These are phyloP conservation scores for Irpex sp. DNA, from an alignment of 1,284 basidiomycete genomes.

Conservation along the genomic window DNA sequence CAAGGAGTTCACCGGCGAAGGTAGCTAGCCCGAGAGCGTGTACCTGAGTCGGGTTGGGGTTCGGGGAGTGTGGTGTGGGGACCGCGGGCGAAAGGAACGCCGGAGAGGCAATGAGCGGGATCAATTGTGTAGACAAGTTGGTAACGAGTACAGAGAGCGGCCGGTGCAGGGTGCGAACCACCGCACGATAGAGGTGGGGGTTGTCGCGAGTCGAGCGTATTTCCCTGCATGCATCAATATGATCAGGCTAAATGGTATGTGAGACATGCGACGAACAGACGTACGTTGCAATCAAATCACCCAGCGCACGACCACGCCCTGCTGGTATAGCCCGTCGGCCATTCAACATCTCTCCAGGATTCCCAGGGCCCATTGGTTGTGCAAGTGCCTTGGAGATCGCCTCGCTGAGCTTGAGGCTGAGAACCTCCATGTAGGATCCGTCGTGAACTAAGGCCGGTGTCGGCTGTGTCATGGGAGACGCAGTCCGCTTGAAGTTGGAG, in stretches of 20 bases:
- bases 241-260: constrained; percentile 14
- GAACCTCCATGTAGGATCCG: constrained; percentile 72
- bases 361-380: constrained; percentile 53
- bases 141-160: constrained; percentile 71
- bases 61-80: constrained; percentile 46
- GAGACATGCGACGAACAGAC: constrained; percentile 25
- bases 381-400: constrained; percentile 73
- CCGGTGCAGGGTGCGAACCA: constrained; percentile 68
- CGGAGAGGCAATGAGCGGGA: constrained; percentile 62
- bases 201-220: constrained; percentile 60
- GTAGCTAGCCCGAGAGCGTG: constrained; percentile 65
- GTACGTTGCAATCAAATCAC: constrained; percentile 65
- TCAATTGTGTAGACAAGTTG: constrained; percentile 63
- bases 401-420: constrained; percentile 73
- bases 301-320: constrained; percentile 64
- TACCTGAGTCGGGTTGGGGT: constrained; percentile 61
- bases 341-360: constrained; percentile 46
- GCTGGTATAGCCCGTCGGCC: constrained; percentile 68
- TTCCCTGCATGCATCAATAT: constrained; percentile 46
- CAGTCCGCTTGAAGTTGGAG: constrained; percentile 38
- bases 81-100: constrained; percentile 51
- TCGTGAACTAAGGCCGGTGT: constrained; percentile 58
- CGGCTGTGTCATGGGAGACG: constrained; percentile 28
- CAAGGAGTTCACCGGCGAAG: constrained; percentile 69
- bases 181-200: constrained; percentile 61